Evolutionary conservation across 176 grass and related monocot genomes (phyloP).

Genomic region (Cenchrus fungigraminus): DNA sequence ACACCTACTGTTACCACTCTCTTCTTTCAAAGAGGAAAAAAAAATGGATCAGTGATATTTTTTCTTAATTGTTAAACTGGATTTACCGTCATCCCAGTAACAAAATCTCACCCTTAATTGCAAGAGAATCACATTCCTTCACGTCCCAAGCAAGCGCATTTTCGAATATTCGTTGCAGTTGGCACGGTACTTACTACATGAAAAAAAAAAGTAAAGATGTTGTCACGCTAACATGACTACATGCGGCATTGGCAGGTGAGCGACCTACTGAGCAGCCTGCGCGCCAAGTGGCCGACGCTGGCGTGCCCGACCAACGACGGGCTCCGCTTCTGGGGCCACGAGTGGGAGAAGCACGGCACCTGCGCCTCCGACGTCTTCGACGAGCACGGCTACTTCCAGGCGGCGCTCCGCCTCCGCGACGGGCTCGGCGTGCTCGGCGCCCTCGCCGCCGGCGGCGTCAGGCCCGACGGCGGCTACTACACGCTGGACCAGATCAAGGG

Average conservation of each 20-base stretch:
- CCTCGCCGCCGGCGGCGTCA: slow-evolving; percentile 44
- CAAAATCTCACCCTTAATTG: background rate
- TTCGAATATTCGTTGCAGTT: background rate
- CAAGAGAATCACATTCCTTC: background rate
- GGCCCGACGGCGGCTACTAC: slow-evolving; percentile 69
- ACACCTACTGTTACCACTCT: background rate
- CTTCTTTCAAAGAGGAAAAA: background rate
- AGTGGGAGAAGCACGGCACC: slow-evolving; percentile 98
- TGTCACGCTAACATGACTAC: background rate
- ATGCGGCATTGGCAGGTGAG: slow-evolving; percentile 46
- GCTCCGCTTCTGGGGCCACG: slow-evolving; percentile 75
- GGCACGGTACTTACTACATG: background rate
- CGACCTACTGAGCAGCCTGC: slow-evolving; percentile 59
- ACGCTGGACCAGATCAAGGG: slow-evolving; percentile 47
- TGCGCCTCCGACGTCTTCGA: slow-evolving; percentile 63
- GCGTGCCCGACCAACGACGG: slow-evolving; percentile 79
- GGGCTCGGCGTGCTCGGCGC: slow-evolving; percentile 52
- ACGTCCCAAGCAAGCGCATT: background rate
- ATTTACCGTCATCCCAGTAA: background rate
- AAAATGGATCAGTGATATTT: background rate
- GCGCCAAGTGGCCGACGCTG: slow-evolving; percentile 72
- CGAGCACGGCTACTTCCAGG: slow-evolving; percentile 78
- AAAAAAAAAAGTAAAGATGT: too few species aligned
- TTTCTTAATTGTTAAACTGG: background rate
- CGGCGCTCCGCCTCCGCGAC: slow-evolving; percentile 61